phyloP scores from a whole-genome alignment of 2,329 filamentous ascomycete genomes.

The Epichloe amarillans region DNA sequence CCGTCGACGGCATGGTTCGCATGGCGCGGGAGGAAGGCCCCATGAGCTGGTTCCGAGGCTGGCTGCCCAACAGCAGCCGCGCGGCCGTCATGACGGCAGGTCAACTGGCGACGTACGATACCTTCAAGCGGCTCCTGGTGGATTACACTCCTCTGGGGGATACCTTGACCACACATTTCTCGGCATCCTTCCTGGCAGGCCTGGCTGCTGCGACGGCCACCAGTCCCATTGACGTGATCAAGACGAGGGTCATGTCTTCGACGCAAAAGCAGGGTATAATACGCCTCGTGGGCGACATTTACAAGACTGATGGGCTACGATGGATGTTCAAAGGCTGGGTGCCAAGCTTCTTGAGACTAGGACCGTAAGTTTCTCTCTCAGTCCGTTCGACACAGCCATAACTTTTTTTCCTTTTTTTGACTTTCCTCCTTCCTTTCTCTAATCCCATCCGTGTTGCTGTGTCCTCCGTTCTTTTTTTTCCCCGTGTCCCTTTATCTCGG shows the following conservation, averaged over 20 bases:
- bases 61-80: constrained; percentile 68
- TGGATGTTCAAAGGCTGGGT: constrained; percentile 92
- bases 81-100: constrained; percentile 80
- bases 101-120: constrained; percentile 75
- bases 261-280: constrained; percentile 36
- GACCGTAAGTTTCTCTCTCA: constrained; percentile 36
- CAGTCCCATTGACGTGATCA: constrained; percentile 78
- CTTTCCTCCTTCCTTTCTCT: neutral
- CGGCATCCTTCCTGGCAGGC: constrained; percentile 63
- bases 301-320: constrained; percentile 53
- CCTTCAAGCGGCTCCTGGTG: constrained; percentile 60
- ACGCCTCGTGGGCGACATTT: constrained; percentile 52
- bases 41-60: constrained; percentile 65
- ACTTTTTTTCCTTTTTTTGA: neutral
- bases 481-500: neutral
- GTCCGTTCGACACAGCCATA: neutral
- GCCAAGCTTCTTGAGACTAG: constrained; percentile 55
- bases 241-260: constrained; percentile 75
- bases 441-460: too few relatives aligned
- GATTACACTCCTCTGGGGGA: constrained; percentile 53
- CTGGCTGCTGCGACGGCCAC: constrained; percentile 77
- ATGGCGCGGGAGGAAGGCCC: constrained; percentile 82
- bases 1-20: constrained; percentile 69
- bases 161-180: constrained; percentile 64
- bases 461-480: neutral